Evolutionary conservation across 352 stramenopile species (phyloP).

Genomic region (Plasmopara viticola): DNA sequence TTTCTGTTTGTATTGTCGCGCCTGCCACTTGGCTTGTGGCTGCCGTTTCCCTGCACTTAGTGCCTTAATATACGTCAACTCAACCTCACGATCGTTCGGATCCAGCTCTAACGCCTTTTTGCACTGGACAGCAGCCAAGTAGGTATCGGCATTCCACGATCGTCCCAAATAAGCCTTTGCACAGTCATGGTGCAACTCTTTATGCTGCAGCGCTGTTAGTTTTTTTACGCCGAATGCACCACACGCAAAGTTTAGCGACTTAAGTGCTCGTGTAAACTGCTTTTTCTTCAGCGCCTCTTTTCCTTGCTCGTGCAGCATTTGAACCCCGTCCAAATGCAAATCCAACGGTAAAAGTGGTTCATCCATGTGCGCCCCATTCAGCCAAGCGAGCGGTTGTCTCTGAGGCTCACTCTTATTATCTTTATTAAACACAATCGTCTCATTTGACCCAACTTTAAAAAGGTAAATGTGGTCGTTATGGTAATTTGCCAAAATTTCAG

Average conservation of each 20-base stretch:
- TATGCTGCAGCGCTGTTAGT: slow-evolving; percentile 31
- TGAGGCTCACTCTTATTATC: slow-evolving; percentile 22
- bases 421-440: slow-evolving; percentile 24
- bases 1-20: slow-evolving; percentile 35
- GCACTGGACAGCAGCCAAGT: slow-evolving; percentile 55
- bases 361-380: slow-evolving; percentile 41
- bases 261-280: slow-evolving; percentile 35
- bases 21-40: slow-evolving; percentile 34
- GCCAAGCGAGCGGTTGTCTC: slow-evolving; percentile 22
- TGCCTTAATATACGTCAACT: slow-evolving; percentile 55
- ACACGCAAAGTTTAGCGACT: slow-evolving; percentile 32
- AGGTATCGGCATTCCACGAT: slow-evolving; percentile 59
- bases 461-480: slow-evolving; percentile 85
- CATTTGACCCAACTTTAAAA: slow-evolving; percentile 45
- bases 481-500: slow-evolving; percentile 71
- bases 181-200: slow-evolving; percentile 52
- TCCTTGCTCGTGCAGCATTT: slow-evolving; percentile 21
- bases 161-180: slow-evolving; percentile 62
- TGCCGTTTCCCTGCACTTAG: slow-evolving; percentile 38
- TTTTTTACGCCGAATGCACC: slow-evolving; percentile 18
- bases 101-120: slow-evolving; percentile 59
- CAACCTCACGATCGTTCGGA: slow-evolving; percentile 34
- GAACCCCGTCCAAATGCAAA: slow-evolving; percentile 19
- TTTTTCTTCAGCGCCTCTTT: slow-evolving; percentile 10
- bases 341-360: slow-evolving; percentile 18